phyloP scores from a whole-genome alignment of 2,329 filamentous ascomycete species.

The Penicillium sp. region DNA sequence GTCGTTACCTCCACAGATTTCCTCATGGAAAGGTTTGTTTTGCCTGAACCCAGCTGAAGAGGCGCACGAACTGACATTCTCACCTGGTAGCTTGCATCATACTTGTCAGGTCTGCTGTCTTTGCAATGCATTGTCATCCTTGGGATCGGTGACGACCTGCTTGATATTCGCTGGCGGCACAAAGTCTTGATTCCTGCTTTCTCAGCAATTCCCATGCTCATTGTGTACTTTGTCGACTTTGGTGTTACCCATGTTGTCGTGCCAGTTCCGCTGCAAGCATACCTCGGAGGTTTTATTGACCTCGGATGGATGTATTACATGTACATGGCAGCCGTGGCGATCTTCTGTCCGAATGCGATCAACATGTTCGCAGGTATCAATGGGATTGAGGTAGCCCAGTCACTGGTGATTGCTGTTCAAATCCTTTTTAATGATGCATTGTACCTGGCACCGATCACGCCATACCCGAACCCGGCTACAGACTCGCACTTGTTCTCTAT shows the following conservation, averaged over 20 bases:
- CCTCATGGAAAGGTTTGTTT: constrained; percentile 80
- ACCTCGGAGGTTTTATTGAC: constrained; percentile 81
- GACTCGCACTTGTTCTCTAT: constrained; percentile 96
- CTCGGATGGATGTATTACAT: constrained; percentile 83
- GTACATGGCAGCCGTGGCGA: constrained; percentile 95
- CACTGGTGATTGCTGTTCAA: constrained; percentile 80
- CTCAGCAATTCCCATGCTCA: constrained; percentile 86
- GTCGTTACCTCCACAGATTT: constrained; percentile 84
- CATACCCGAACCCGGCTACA: constrained; percentile 87
- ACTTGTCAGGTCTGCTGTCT: constrained; percentile 89
- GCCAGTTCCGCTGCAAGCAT: constrained; percentile 78
- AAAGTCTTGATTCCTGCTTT: constrained; percentile 98
- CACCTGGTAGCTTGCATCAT: constrained; percentile 74
- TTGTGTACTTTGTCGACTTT: constrained; percentile 98
- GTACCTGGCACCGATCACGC: constrained; percentile 72
- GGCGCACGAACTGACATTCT: not conserved
- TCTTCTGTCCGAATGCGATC: constrained; percentile 98
- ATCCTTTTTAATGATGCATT: constrained; percentile 83
- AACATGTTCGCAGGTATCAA: constrained; percentile 99
- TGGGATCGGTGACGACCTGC: constrained; percentile 91
- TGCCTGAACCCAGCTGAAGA: not conserved
- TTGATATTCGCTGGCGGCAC: constrained; percentile 98
- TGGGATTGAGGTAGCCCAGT: constrained; percentile 94
- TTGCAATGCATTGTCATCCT: constrained; percentile 88
- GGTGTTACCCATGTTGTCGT: constrained; percentile 94